Percentiles rank a stretch among this genome's conserved stretches.
These are phyloP conservation scores for Melastoma candidum DNA, from an alignment of 441 rosid species.

Conservation along the genomic window DNA sequence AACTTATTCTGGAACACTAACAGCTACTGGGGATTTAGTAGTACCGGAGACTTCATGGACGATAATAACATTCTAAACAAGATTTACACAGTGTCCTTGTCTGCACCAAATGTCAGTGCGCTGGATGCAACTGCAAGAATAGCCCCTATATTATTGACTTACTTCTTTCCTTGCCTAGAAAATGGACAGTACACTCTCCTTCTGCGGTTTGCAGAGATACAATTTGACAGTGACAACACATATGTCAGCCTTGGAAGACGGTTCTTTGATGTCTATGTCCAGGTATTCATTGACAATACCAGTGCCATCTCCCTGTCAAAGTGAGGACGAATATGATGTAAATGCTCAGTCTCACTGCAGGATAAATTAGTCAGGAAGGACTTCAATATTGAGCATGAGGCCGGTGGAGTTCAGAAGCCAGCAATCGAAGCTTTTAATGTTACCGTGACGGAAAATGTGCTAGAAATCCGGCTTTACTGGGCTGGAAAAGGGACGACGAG, in stretches of 20 bases:
- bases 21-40: slow-evolving; percentile 44
- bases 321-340: neutral
- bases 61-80: slow-evolving; percentile 16
- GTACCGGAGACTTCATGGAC: slow-evolving; percentile 40
- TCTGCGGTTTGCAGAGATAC: slow-evolving; percentile 50
- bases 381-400: slow-evolving; percentile 30
- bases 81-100: slow-evolving; percentile 10
- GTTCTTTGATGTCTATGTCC: slow-evolving; percentile 45
- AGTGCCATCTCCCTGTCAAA: neutral
- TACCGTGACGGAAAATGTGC: slow-evolving; percentile 28
- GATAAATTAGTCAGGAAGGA: slow-evolving; percentile 26
- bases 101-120: slow-evolving; percentile 11
- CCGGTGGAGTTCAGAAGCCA: slow-evolving; percentile 29
- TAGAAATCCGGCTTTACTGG: slow-evolving; percentile 53
- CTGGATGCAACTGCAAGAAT: slow-evolving; percentile 42
- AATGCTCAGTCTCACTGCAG: slow-evolving; percentile 14
- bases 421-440: slow-evolving; percentile 18
- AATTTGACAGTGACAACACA: slow-evolving; percentile 29
- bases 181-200: slow-evolving; percentile 43
- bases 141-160: slow-evolving; percentile 51
- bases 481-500: slow-evolving; percentile 69
- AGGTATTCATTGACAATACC: slow-evolving; percentile 27
- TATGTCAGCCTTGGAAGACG: slow-evolving; percentile 52
- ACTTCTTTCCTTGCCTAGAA: slow-evolving; percentile 50
- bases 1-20: slow-evolving; percentile 20